Evolutionary conservation across 371 early-diverging fungal species (phyloP).

Genomic region (Dipsacomyces acuminosporus): DNA sequence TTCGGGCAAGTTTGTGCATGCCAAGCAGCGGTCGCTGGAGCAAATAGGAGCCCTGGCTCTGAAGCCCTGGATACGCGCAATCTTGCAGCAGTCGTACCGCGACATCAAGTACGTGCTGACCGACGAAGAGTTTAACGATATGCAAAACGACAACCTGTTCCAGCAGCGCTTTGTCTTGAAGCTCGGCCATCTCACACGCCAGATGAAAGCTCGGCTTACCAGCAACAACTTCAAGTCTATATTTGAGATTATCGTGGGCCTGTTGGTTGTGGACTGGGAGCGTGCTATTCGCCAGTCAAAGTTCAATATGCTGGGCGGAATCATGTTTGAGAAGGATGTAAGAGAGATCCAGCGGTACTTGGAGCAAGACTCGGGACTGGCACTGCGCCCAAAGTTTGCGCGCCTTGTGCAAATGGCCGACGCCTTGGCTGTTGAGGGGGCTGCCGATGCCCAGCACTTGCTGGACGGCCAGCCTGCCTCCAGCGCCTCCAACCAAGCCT

Average conservation of each 20-base stretch:
- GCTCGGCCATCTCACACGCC: constrained; percentile 56
- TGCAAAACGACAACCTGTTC: constrained; percentile 71
- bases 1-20: constrained; percentile 22
- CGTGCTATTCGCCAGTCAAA: constrained; percentile 74
- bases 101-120: constrained; percentile 83
- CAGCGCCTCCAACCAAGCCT: background rate
- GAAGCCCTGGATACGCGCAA: constrained; percentile 72
- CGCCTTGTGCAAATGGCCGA: constrained; percentile 77
- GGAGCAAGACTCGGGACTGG: constrained; percentile 57
- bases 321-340: constrained; percentile 80
- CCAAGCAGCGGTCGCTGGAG: constrained; percentile 65
- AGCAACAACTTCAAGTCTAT: constrained; percentile 62
- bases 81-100: constrained; percentile 72
- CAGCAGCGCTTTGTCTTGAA: constrained; percentile 68
- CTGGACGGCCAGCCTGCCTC: constrained; percentile 10
- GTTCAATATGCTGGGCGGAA: constrained; percentile 66
- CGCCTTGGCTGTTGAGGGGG: constrained; percentile 71
- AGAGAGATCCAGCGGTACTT: constrained; percentile 68
- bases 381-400: constrained; percentile 69
- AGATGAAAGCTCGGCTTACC: constrained; percentile 58
- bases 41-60: constrained; percentile 71
- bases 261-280: constrained; percentile 78
- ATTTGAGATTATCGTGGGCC: constrained; percentile 58
- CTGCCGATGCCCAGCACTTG: constrained; percentile 35
- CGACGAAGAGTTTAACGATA: constrained; percentile 86